Conservation (phyloP, 1,284 basidiomycete species). For the Ustilago trichophora region DNA sequence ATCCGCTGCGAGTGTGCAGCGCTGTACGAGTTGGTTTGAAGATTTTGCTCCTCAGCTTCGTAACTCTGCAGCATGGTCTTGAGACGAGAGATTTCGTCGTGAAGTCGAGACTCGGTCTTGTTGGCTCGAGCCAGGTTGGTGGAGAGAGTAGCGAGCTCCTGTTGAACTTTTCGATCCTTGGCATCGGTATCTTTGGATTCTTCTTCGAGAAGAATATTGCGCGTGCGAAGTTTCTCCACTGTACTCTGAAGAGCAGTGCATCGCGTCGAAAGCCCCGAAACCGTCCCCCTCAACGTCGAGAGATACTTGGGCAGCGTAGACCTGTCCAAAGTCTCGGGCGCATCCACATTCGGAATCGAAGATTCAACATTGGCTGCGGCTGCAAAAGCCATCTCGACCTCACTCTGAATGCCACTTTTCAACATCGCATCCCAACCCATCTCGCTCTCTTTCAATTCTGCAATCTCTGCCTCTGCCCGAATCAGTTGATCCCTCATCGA, state of each 20-base stretch:
- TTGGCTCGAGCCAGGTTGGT: slow-evolving; percentile 23
- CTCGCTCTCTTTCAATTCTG: slow-evolving; percentile 49
- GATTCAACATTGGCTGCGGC: slow-evolving; percentile 38
- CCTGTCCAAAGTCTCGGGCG: slow-evolving; percentile 26
- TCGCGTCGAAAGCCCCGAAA: slow-evolving; percentile 43
- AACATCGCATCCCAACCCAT: slow-evolving; percentile 32
- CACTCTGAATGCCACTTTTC: slow-evolving; percentile 6
- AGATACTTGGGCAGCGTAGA: slow-evolving; percentile 46
- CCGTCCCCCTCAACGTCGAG: slow-evolving; percentile 44
- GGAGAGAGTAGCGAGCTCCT: slow-evolving; percentile 55
- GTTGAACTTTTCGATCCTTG: slow-evolving; percentile 47
- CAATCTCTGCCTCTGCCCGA: slow-evolving; percentile 49
- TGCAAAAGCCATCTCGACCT: slow-evolving; percentile 35
- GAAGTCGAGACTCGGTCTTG: slow-evolving; percentile 14
- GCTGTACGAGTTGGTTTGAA: slow-evolving; percentile 48
- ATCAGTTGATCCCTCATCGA: slow-evolving; percentile 38
- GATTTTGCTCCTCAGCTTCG: slow-evolving; percentile 55
- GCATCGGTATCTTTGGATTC: slow-evolving; percentile 46
- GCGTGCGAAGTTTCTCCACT: slow-evolving; percentile 36
- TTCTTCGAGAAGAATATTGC: slow-evolving; percentile 36
- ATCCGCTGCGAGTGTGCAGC: slow-evolving; percentile 59
- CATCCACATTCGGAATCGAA: not conserved
- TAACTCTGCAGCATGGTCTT: slow-evolving; percentile 46
- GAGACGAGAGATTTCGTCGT: slow-evolving; percentile 43
- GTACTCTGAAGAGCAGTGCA: slow-evolving; percentile 26